These are phyloP conservation scores for Aureobasidium melanogenum DNA, from an alignment of 2,329 filamentous ascomycete genomes.

Conservation along the genomic window DNA sequence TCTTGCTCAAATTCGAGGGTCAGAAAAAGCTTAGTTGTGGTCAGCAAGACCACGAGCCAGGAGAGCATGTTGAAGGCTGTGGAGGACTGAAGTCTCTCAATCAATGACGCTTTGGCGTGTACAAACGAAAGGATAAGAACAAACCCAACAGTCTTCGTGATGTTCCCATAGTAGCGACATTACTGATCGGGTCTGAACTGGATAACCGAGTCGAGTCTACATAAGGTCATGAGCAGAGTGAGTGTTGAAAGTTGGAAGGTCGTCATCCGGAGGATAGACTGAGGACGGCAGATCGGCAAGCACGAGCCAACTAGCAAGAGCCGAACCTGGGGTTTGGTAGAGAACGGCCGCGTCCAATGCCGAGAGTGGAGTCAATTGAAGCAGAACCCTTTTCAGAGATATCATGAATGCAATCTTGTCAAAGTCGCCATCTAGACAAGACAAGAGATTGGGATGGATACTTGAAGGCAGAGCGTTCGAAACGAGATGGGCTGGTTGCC, in stretches of 20 bases:
- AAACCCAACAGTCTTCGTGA: not conserved
- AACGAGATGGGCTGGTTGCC: not conserved
- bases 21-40: not conserved
- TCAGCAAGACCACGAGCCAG: not conserved
- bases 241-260: not conserved
- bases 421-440: not conserved
- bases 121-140: not conserved
- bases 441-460: not conserved
- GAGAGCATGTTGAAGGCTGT: not conserved
- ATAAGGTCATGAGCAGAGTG: not conserved
- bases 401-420: not conserved
- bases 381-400: not conserved
- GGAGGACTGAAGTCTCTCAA: not conserved
- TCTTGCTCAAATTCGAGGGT: not conserved
- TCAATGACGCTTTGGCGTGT: not conserved
- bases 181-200: not conserved
- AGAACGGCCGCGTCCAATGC: not conserved
- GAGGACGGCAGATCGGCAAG: not conserved
- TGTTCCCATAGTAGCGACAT: not conserved
- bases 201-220: not conserved
- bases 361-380: not conserved
- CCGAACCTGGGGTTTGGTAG: not conserved
- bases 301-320: not conserved
- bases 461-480: not conserved
- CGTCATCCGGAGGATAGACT: not conserved